Base-by-base conservation (phyloP, 2,329 filamentous ascomycete species). In the Ceratocystis destructans region DNA sequence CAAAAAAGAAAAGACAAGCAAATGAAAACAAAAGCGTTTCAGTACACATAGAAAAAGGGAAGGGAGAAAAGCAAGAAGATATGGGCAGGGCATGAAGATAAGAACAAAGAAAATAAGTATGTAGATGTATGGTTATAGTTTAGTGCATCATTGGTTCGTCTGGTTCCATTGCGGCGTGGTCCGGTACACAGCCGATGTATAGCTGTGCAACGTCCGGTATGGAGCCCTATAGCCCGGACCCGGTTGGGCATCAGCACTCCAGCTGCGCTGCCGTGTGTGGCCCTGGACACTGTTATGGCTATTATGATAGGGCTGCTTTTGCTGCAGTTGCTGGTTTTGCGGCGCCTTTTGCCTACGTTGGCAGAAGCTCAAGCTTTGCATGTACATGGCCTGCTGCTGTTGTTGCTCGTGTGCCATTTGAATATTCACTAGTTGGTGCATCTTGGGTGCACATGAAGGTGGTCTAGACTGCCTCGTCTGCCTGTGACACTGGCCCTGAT, bases 111-210 rank as follows among this genome's bases (percentile, higher is more conserved):
- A 50, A 67, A 66, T 53, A 64, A 50, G 25, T 44, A 37, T 31
- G 45, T n/a, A 3, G 10, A 15, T 3, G 12, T 15, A 25, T 53
- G 20, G 20, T 12, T 53, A 53, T 41, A 41, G 37, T 41, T 41
- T 41, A 12, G 37, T 15, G 15, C 31, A 65, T 59, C 33, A 61
- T 22, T 50, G 17, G 17, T 25, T 53, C 15, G 5, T 46, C 50
- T 69, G 82, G n/a, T 79, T 77, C 80, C 81, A 83, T n/a, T 83
- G 82, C 0, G 81, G 82, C 2, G 75, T 78, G 45, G 79, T 77
- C 33, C 77, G 77, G 70, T 84, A 84, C 5, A 82, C 80, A 4
- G 82, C 81, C 3, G 82, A 82, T 71, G 83, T 82, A 70, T 84
- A 83, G 72, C 81, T 83, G 73, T 84, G 82, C 7, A 83, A 73